Base-by-base conservation (phyloP, 2,329 filamentous ascomycete species). In the Diaporthe ampelina region DNA sequence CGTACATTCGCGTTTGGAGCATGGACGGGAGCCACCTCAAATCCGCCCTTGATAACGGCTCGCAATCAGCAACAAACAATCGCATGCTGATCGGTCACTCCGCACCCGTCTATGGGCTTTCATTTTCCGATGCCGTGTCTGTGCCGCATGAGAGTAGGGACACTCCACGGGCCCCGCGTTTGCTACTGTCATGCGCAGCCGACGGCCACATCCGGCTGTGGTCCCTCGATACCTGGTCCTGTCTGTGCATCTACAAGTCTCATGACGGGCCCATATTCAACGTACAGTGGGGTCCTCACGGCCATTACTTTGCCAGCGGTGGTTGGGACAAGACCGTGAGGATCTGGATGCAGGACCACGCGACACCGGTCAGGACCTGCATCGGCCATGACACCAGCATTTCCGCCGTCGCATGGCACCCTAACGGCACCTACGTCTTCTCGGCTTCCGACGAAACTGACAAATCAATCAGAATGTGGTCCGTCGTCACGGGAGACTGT, bases 391-490 rank as follows among this genome's bases (percentile, higher is more conserved):
- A 98, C 78, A 94, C 95, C 26, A 93, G 95, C 78, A 94, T 98
- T n/a, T 97, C 97, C 69, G 92, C 92, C 57, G 88, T 98, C n/a
- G 89, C 94, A 19, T 99, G 97, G 92, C 97, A 99, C 80, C 95
- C 96, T 0, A 99, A 99, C 81, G 95, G 94, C 24, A 91, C 94
- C 8, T 99, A 98, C 79, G 87, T 98, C 58, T 98, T 99, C 83
- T 98, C 97, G 0, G 95, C 94, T 4, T 97, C 95, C 17, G 94
- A 94, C 77, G 95, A 92, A 80, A 90, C 88, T 9, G 91, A 99
- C 83, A 96, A 96, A 83, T 97, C 95, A 0, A 94, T 98, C 45
- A 93, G 97, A 40, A 98, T 99, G 96, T 99, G 97, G 97, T 93
- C 95, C 13, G 91, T 98, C n/a, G 90, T 91, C 15, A 96, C 93